phyloP scores from a whole-genome alignment of 441 rosid genomes.

The Manihot esculenta region DNA sequence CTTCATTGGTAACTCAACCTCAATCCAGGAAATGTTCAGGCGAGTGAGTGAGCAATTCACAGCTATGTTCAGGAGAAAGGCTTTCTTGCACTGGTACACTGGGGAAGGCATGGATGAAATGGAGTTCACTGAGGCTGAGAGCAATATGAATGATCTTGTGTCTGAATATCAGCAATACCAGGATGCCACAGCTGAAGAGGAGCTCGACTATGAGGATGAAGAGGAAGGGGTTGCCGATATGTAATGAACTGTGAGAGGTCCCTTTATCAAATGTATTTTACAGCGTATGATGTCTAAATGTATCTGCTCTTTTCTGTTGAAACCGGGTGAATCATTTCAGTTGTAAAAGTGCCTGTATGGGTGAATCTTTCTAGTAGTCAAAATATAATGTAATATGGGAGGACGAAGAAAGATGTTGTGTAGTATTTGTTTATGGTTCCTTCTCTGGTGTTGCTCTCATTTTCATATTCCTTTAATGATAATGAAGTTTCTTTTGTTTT shows the following conservation, averaged over 20 bases:
- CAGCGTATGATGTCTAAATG: background rate
- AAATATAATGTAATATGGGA: background rate
- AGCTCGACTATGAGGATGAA: slow-evolving; percentile 32
- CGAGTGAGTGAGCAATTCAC: slow-evolving; percentile 28
- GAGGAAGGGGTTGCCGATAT: slow-evolving; percentile 26
- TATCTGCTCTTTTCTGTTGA: background rate
- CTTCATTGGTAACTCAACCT: slow-evolving; percentile 33
- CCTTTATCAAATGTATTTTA: background rate
- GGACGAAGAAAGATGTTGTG: slow-evolving; percentile 6
- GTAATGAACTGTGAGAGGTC: background rate
- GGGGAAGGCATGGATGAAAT: slow-evolving; percentile 27
- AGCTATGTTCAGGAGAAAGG: slow-evolving; percentile 29
- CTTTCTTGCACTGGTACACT: slow-evolving; percentile 25
- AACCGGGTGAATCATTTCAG: slow-evolving; percentile 3
- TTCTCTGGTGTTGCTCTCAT: background rate
- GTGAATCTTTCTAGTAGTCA: background rate
- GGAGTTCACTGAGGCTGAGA: slow-evolving; percentile 24
- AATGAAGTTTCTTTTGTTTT: background rate
- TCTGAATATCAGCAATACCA: slow-evolving; percentile 38
- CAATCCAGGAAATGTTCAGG: slow-evolving; percentile 29
- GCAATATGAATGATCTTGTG: slow-evolving; percentile 29
- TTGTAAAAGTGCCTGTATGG: background rate
- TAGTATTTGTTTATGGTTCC: background rate
- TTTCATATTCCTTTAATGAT: background rate
- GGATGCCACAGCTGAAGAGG: slow-evolving; percentile 38